These are phyloP conservation scores for Sporisorium scitamineum DNA, from an alignment of 1,284 basidiomycete species.

Conservation along the genomic window DNA sequence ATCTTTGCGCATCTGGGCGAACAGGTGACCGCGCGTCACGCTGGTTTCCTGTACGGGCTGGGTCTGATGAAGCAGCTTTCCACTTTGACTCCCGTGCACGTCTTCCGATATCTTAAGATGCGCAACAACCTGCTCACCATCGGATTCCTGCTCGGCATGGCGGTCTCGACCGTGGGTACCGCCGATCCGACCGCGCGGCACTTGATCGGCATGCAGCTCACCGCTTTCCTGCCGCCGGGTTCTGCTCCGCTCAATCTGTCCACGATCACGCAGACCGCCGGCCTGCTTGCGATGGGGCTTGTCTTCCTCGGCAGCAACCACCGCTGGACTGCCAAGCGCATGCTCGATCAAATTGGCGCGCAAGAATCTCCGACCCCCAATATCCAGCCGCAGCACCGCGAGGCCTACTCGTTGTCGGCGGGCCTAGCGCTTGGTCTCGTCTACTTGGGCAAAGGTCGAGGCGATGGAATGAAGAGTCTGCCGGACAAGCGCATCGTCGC, in stretches of 20 bases:
- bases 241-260: constrained; percentile 89
- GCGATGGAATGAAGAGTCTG: constrained; percentile 54
- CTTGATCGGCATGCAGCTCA: constrained; percentile 89
- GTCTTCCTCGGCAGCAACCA: constrained; percentile 89
- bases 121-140: constrained; percentile 96
- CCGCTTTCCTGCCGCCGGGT: constrained; percentile 87
- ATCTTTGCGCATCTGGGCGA: constrained; percentile 62
- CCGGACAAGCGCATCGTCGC: constrained; percentile 55
- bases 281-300: constrained; percentile 87
- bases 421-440: constrained; percentile 93
- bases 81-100: constrained; percentile 84
- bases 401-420: constrained; percentile 90
- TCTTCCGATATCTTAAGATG: constrained; percentile 88
- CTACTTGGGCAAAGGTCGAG: constrained; percentile 80
- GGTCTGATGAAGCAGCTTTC: constrained; percentile 91
- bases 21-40: constrained; percentile 85
- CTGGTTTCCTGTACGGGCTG: constrained; percentile 91
- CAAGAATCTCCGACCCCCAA: constrained; percentile 82
- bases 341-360: constrained; percentile 84
- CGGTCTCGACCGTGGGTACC: constrained; percentile 89
- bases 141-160: constrained; percentile 88
- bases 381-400: constrained; percentile 72
- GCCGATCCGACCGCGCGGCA: constrained; percentile 88
- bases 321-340: constrained; percentile 89
- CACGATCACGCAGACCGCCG: constrained; percentile 88